phyloP scores from a whole-genome alignment of 2,329 filamentous ascomycete genomes.

The Leptoxyphium fumago region DNA sequence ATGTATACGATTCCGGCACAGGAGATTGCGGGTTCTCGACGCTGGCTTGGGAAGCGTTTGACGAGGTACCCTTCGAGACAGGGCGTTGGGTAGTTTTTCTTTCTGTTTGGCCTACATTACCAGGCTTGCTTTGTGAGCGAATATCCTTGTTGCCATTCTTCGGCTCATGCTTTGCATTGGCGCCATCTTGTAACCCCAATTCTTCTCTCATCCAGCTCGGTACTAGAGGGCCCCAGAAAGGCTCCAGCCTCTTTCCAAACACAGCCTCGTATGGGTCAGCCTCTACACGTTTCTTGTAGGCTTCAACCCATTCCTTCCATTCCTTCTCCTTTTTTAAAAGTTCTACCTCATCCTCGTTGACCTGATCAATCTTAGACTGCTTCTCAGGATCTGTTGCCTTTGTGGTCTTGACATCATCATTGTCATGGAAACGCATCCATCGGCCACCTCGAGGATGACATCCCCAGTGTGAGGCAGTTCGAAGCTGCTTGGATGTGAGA shows the following conservation, averaged over 20 bases:
- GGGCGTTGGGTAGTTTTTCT: not conserved
- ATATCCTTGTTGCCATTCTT: conserved; percentile 1
- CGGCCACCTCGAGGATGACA: conserved; percentile 4
- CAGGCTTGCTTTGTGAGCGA: not conserved
- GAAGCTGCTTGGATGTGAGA: conserved; percentile 15
- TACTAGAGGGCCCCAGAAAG: conserved; percentile 19
- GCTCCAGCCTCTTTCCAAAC: conserved; percentile 26
- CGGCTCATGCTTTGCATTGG: conserved; percentile 2
- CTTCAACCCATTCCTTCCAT: conserved; percentile 21
- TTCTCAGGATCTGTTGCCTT: conserved; percentile 3
- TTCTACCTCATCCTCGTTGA: conserved; percentile 14
- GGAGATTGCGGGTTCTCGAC: conserved; percentile 1
- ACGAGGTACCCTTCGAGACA: not conserved
- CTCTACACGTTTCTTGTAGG: conserved; percentile 20
- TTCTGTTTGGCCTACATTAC: not conserved
- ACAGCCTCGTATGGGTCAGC: conserved; percentile 29
- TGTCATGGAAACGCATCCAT: conserved; percentile 7
- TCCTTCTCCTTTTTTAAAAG: conserved; percentile 13
- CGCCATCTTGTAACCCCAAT: conserved; percentile 6
- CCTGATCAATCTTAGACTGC: conserved; percentile 2
- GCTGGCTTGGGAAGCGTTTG: not conserved
- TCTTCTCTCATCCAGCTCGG: conserved; percentile 18
- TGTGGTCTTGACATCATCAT: conserved; percentile 3
- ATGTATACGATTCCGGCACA: conserved; percentile 10
- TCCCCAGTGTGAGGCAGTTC: conserved; percentile 15